Base-by-base conservation (phyloP, 768 basidiomycete species). In the Termitomyces sp. region DNA sequence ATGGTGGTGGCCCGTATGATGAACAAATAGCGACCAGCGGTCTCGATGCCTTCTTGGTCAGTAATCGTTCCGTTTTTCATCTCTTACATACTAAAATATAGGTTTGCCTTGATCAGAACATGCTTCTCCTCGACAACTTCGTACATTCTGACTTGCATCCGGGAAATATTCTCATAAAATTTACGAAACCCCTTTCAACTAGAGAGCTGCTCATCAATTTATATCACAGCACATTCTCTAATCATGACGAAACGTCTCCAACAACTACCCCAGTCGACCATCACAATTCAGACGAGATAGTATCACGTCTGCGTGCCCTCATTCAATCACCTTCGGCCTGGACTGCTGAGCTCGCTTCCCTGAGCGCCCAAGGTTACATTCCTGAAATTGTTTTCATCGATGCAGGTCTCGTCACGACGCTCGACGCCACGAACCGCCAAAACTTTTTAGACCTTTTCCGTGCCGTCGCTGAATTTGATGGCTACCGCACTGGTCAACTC, bases 381-480 rank as follows among this genome's bases (percentile, higher is more conserved):
- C 96, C 97, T 15, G 94, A 98, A 69, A 79, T 99, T 50, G 87
- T 98, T 54, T 94, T 99, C 68, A 90, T 99, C 63, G 97, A 99
- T 67, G 92, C 96, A 0, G 97, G 97, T 2, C 82, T 99, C 28
- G 87, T 96, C 51, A 98, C 95, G 3, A 87, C 87, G 0, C 84
- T 99, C 45, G 83, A 90, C 64, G 78, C 79, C 2, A 74, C 67
- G n/a, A 93, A 98, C 70, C 83, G 96, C 28, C 75, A 78, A 55
- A 98, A 99, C 71, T 99, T 99, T 69, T 80, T 99, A 45, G 96
- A 99, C 65, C 85, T 99, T 58, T 98, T 99, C 75, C 86, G 88
- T 52, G 93, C 96, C 3, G 81, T 99, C 35, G 96, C 97, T 34
- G 87, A 94, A 62, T 99, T 99, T 57, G 97, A 99, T 67, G 97